These are phyloP conservation scores for Encephalitozoon romaleae DNA, from an alignment of 371 early-diverging fungal genomes.

Conservation along the genomic window DNA sequence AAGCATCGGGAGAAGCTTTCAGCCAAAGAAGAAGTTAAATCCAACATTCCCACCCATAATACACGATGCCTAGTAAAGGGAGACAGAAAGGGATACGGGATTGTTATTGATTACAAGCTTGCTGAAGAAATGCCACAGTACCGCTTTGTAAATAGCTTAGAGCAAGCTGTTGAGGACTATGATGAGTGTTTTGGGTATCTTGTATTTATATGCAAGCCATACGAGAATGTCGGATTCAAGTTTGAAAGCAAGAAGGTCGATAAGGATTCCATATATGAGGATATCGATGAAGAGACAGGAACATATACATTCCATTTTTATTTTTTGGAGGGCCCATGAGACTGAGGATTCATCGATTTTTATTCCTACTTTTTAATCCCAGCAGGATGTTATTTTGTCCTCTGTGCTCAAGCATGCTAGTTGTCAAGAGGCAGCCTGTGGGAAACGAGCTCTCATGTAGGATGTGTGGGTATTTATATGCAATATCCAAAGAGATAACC, in stretches of 20 bases:
- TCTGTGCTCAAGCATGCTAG: conserved; percentile 45
- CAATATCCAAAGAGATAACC: conserved; percentile 29
- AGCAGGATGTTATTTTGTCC: conserved; percentile 37
- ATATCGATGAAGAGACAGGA: neutral
- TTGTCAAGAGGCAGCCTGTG: conserved; percentile 10
- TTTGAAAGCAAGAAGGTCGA: neutral
- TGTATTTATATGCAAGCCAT: neutral
- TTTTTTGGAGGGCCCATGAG: neutral
- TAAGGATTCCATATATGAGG: neutral
- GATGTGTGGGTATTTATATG: conserved; percentile 49
- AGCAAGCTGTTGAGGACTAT: conserved; percentile 19
- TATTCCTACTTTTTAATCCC: neutral
- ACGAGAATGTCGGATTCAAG: conserved; percentile 14
- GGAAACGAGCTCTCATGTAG: conserved; percentile 30
- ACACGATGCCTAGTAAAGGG: neutral
- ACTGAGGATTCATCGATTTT: neutral
- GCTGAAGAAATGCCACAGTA: conserved; percentile 6
- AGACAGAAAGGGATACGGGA: neutral
- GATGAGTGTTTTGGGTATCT: conserved; percentile 5
- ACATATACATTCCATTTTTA: neutral
- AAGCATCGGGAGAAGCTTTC: neutral
- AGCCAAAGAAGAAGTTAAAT: neutral
- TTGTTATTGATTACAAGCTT: neutral
- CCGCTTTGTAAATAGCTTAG: conserved; percentile 16
- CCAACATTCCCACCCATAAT: neutral